A percentile compares a stretch with the other conserved stretches of the same genome.
These are phyloP conservation scores for Physocladia obscura DNA, from an alignment of 192 early-diverging fungal species.

Conservation along the genomic window DNA sequence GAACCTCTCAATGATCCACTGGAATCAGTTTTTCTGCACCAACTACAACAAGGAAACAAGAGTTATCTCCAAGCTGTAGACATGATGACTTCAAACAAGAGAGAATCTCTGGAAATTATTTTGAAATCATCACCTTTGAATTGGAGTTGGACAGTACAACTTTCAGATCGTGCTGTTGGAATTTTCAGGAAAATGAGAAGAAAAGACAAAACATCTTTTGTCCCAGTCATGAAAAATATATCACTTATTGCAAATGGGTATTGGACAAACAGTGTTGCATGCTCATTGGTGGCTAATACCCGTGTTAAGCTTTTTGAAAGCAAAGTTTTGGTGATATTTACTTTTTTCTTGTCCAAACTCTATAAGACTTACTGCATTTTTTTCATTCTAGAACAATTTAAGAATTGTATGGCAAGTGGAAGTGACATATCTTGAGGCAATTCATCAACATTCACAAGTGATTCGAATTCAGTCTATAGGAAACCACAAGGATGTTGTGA, in stretches of 20 bases:
- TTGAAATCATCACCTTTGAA: slow-evolving; percentile 11
- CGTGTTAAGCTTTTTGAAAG: slow-evolving; percentile 15
- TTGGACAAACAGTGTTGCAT: slow-evolving; percentile 22
- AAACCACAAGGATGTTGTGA: slow-evolving; percentile 17
- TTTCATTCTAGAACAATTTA: slow-evolving; percentile 21
- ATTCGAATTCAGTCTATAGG: slow-evolving; percentile 25
- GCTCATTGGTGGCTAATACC: not conserved
- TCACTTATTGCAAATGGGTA: slow-evolving; percentile 15
- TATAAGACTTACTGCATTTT: not conserved
- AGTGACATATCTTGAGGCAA: slow-evolving; percentile 14
- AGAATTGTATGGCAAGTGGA: slow-evolving; percentile 37
- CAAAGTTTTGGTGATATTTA: slow-evolving; percentile 14
- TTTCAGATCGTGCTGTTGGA: slow-evolving; percentile 2
- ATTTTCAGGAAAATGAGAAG: slow-evolving; percentile 2
- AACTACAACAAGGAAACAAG: too few relatives aligned
- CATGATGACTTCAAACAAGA: not conserved
- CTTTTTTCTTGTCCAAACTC: too few relatives aligned
- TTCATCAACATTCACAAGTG: slow-evolving; percentile 15
- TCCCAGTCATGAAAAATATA: slow-evolving; percentile 23
- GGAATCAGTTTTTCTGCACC: too few relatives aligned
- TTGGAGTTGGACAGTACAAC: slow-evolving; percentile 8
- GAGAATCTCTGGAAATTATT: slow-evolving; percentile 1
- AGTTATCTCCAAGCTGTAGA: not conserved
- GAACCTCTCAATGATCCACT: too few relatives aligned
- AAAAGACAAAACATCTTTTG: slow-evolving; percentile 3